Percentiles rank a stretch among this genome's conserved stretches.
Conservation (phyloP, 2,329 filamentous ascomycete species). For the Aspergillus transmontanensis region DNA sequence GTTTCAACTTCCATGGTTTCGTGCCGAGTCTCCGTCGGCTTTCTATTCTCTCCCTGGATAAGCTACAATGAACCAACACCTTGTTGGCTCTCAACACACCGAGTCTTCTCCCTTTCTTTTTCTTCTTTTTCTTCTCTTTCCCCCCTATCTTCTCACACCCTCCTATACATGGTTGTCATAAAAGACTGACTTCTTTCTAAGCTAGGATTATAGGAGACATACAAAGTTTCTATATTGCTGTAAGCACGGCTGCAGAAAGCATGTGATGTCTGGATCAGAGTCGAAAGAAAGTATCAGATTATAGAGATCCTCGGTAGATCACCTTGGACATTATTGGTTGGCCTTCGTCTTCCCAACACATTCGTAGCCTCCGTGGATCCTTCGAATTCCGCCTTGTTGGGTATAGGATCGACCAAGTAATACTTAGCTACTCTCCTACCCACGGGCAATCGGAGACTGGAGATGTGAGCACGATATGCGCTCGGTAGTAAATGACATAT, state of each 20-base stretch:
- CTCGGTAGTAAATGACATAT: background rate
- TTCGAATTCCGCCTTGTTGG: background rate
- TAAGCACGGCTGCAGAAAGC: background rate
- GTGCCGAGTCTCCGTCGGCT: conserved; percentile 1
- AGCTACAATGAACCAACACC: background rate
- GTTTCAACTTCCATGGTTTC: background rate
- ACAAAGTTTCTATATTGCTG: background rate
- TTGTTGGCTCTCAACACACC: background rate
- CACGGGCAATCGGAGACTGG: background rate
- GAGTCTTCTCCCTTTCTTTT: background rate
- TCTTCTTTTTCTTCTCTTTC: background rate
- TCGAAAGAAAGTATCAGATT: background rate
- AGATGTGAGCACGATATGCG: background rate
- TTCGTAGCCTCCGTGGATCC: background rate
- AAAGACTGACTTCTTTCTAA: background rate
- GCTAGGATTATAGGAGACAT: background rate
- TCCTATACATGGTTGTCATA: background rate
- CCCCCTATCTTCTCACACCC: background rate
- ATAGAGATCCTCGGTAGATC: background rate
- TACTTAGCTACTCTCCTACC: background rate
- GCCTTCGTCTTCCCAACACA: background rate
- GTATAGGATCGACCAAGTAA: background rate
- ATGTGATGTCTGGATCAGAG: background rate
- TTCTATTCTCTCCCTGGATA: background rate
- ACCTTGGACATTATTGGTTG: background rate